Percentiles rank a stretch among this genome's conserved stretches.
phyloP scores from a whole-genome alignment of 495 filamentous ascomycete genomes.

The Penicillium coffeae region DNA sequence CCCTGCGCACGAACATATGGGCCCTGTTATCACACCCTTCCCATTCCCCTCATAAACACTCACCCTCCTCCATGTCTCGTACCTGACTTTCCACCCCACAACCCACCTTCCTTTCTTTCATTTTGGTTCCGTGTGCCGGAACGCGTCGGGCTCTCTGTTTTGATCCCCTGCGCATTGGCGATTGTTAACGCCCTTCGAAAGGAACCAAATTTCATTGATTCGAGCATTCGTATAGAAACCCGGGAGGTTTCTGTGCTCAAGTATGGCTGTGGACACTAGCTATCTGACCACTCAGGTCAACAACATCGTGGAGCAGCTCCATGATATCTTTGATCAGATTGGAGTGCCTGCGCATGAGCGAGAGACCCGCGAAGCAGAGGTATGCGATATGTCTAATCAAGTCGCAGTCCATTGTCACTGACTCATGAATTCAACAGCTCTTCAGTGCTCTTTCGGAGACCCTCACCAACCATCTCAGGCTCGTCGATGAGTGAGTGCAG shows the following conservation, averaged over 20 bases:
- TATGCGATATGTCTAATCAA: conserved; percentile 38
- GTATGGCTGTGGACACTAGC: conserved; percentile 84
- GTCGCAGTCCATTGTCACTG: neutral
- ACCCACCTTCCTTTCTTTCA: conserved; percentile 23
- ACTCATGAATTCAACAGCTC: conserved; percentile 50
- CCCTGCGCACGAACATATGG: neutral
- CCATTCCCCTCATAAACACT: conserved; percentile 27
- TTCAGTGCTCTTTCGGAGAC: conserved; percentile 85
- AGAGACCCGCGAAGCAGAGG: conserved; percentile 80
- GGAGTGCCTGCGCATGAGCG: conserved; percentile 87
- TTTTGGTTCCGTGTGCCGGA: conserved; percentile 19
- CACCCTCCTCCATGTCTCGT: conserved; percentile 21
- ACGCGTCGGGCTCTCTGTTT: conserved; percentile 18
- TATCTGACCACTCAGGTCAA: conserved; percentile 92
- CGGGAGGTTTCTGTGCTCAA: neutral
- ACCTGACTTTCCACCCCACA: conserved; percentile 7
- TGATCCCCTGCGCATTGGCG: conserved; percentile 17
- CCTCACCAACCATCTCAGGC: conserved; percentile 74
- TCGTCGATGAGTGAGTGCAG: conserved; percentile 62
- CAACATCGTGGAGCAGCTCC: conserved; percentile 83
- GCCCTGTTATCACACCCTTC: conserved; percentile 23
- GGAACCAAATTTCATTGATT: conserved; percentile 17
- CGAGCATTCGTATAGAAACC: neutral
- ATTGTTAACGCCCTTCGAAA: conserved; percentile 16
- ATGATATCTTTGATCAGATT: conserved; percentile 94